Base-by-base conservation (phyloP, 768 basidiomycete genomes). In the Mrakia gelida region DNA sequence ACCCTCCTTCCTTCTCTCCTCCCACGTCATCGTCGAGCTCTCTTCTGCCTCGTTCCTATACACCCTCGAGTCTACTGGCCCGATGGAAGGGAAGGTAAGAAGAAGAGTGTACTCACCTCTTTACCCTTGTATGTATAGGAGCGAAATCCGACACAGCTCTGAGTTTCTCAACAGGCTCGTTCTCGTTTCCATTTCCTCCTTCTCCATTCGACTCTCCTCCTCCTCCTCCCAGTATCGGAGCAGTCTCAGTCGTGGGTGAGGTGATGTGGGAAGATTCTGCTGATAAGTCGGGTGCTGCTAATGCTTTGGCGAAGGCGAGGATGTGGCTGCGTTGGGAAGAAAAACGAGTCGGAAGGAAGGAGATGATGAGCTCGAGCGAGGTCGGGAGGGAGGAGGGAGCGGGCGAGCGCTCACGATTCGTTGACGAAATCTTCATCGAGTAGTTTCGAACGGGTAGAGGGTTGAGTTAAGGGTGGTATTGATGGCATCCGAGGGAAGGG, bases 71-170 rank as follows among this genome's bases (percentile, higher is more conserved):
- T 21, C 49, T 52, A 10, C 38, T 8, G 8, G 8, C 38, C 38
- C 8, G 38, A 3, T 38, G 38, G 8, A 38, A 38, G 38, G 38
- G 38, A 8, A 38, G 38, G 8, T 38, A 38, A 8, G 38, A 38
- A 38, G 38, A 38, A 38, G 38, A 8, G 38, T 8, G 45, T 65
- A 79, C 86, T 76, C 80, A 93, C 93, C 88, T 89, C 83, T 89
- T 91, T 28, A 98, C 90, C 82, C 87, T 91, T 80, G 93, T 85
- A 83, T 97, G 93, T 34, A 98, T 89, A 0, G 96, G 97, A 8
- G 85, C 85, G 79, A 85, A 85, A 79, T 85, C 85, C 56, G 83
- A 83, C 11, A 84, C 81, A 18, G 84, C 84, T 34, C 82, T 82
- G 49, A 85, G 79, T 79, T 83, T 84, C 73, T 84, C 84, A 0